These are phyloP conservation scores for Neoboletus brunneissimus DNA, from an alignment of 768 basidiomycete species.

Conservation along the genomic window DNA sequence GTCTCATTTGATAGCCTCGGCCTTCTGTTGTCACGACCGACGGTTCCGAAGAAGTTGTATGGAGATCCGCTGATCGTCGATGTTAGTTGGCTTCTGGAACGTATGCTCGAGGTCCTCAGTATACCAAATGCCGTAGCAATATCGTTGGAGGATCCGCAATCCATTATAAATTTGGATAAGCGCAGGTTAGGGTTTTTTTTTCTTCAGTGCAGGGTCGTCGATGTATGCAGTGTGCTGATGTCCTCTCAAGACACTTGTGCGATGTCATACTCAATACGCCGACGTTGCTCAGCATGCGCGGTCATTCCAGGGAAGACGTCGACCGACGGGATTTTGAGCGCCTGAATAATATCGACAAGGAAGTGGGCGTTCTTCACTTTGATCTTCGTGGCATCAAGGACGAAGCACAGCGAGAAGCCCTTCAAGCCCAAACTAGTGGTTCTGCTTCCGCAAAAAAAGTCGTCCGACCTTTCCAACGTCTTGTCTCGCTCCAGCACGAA, in stretches of 20 bases:
- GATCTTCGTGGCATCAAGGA: conserved; percentile 74
- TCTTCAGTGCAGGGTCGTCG: neutral
- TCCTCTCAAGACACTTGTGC: conserved; percentile 54
- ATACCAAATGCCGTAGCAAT: conserved; percentile 67
- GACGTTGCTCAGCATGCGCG: conserved; percentile 41
- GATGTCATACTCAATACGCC: conserved; percentile 58
- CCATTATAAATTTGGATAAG: conserved; percentile 79
- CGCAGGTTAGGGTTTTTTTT: conserved; percentile 52
- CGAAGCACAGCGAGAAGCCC: conserved; percentile 65
- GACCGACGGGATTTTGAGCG: conserved; percentile 72
- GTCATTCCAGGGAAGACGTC: conserved; percentile 50
- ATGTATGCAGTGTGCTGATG: conserved; percentile 11
- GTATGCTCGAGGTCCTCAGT: conserved; percentile 75
- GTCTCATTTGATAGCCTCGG: conserved; percentile 59
- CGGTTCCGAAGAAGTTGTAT: conserved; percentile 41
- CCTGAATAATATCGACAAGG: conserved; percentile 71
- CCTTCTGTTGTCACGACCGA: conserved; percentile 53
- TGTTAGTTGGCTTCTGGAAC: conserved; percentile 80
- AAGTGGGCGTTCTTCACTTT: conserved; percentile 57
- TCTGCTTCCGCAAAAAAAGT: conserved; percentile 51
- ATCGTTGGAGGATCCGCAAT: conserved; percentile 48
- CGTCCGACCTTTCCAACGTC: conserved; percentile 62
- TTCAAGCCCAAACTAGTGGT: conserved; percentile 41
- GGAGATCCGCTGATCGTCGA: conserved; percentile 63
- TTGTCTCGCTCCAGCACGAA: conserved; percentile 67